A percentile compares a stretch with the other conserved stretches of the same genome.
phyloP scores from a whole-genome alignment of 176 grass and related monocot genomes.

The Oryza coarctata region DNA sequence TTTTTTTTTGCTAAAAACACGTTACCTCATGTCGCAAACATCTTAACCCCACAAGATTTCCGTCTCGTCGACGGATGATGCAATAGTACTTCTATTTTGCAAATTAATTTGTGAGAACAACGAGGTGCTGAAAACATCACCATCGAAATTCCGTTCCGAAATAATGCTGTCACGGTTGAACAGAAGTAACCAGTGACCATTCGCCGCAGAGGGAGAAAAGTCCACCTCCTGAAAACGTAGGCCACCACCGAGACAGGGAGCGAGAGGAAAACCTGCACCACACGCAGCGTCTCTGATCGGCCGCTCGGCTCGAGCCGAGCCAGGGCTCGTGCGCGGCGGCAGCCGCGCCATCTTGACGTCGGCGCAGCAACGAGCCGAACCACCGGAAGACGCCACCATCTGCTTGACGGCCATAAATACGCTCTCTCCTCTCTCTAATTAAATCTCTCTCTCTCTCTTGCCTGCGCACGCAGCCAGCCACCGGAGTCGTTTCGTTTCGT shows the following conservation, averaged over 20 bases:
- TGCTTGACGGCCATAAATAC: background rate
- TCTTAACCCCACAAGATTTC: background rate
- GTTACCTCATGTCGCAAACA: background rate
- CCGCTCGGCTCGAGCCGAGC: background rate
- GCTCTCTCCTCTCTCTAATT: background rate
- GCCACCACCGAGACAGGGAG: background rate
- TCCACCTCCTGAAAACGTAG: background rate
- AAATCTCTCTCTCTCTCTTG: conserved; percentile 12
- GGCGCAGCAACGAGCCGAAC: background rate
- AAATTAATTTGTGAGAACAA: background rate
- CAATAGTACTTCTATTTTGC: background rate
- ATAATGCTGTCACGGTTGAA: conserved; percentile 10
- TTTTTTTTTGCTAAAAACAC: no score
- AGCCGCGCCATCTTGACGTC: conserved; percentile 28
- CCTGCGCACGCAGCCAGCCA: background rate
- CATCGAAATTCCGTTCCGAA: background rate
- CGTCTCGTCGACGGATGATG: background rate
- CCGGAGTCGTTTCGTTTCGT: background rate
- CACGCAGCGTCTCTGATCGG: background rate
- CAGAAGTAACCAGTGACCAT: background rate
- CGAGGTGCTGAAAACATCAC: conserved; percentile 10
- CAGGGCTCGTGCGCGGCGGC: background rate
- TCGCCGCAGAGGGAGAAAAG: background rate
- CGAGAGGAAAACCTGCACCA: background rate
- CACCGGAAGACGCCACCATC: conserved; percentile 10